Evolutionary conservation across 768 basidiomycete genomes (phyloP).

Genomic region (Kwoniella mangroviensis): DNA sequence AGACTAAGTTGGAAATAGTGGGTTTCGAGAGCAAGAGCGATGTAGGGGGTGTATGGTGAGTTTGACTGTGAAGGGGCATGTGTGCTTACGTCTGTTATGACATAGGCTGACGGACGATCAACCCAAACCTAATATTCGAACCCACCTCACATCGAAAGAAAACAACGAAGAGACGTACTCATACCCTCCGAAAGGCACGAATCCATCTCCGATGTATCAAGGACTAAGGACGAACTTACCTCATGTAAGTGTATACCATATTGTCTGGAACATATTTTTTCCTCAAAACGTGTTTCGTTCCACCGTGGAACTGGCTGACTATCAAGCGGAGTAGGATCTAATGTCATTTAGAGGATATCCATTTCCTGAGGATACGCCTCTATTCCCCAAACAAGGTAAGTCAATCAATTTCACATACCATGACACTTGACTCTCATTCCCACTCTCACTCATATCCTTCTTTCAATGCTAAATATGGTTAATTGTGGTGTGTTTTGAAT

Average conservation of each 20-base stretch:
- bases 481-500: not conserved
- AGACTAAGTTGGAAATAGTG: constrained; percentile 38
- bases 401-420: not conserved
- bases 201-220: constrained; percentile 54
- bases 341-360: constrained; percentile 48
- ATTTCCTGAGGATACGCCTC: constrained; percentile 31
- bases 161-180: constrained; percentile 26
- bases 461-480: too few relatives aligned
- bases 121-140: constrained; percentile 16
- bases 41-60: constrained; percentile 55
- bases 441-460: not conserved
- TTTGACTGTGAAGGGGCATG: not conserved
- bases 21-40: constrained; percentile 44
- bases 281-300: too few relatives aligned
- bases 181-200: constrained; percentile 30
- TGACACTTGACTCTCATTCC: too few relatives aligned
- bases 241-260: constrained; percentile 35
- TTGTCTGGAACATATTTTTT: too few relatives aligned
- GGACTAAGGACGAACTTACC: constrained; percentile 53
- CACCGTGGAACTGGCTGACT: not conserved
- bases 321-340: constrained; percentile 39
- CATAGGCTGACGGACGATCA: constrained; percentile 20
- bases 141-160: constrained; percentile 7
- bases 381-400: constrained; percentile 48
- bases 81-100: not conserved